Evolutionary conservation across 2,329 filamentous ascomycete species (phyloP).

Genomic region (Sclerotiophoma versabilis): DNA sequence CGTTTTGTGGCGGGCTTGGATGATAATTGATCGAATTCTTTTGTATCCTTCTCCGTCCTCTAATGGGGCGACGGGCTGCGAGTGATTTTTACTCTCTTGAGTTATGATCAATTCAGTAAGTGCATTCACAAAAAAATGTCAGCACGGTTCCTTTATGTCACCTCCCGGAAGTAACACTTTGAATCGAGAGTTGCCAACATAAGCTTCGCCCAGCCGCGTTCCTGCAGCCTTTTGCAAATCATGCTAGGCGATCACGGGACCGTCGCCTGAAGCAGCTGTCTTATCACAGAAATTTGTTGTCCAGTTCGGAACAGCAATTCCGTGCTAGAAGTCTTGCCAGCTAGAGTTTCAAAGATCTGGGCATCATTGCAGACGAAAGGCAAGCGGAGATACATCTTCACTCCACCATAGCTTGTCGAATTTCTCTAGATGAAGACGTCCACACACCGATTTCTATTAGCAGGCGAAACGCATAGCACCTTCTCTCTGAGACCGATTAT

Average conservation of each 20-base stretch:
- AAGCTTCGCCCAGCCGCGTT: slow-evolving; percentile 4
- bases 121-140: neutral
- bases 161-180: neutral
- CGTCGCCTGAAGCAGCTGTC: neutral
- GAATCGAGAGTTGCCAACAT: neutral
- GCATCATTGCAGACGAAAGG: neutral
- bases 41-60: neutral
- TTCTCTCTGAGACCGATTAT: neutral
- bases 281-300: neutral
- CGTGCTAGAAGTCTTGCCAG: neutral
- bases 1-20: neutral
- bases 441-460: neutral
- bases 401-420: neutral
- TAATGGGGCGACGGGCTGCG: slow-evolving; percentile 4
- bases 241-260: slow-evolving; percentile 1
- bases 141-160: neutral
- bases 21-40: neutral
- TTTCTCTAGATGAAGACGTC: neutral
- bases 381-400: neutral
- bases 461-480: neutral
- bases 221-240: neutral
- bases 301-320: neutral
- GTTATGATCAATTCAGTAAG: neutral
- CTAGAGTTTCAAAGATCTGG: neutral
- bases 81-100: neutral